Evolutionary conservation across 768 basidiomycete species (phyloP).

Genomic region (Podaxis sp.): DNA sequence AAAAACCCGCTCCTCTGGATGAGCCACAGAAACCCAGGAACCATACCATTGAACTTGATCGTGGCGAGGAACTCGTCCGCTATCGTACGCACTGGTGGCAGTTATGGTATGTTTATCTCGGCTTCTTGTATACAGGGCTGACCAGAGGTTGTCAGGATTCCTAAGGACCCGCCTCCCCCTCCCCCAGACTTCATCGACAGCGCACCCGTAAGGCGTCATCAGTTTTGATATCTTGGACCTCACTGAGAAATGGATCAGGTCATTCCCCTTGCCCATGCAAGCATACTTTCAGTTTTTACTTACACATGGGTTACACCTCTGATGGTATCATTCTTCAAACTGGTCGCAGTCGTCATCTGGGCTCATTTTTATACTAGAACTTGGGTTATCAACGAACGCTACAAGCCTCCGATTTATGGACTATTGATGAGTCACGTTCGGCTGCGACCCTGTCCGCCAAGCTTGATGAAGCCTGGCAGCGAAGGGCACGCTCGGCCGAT

Average conservation of each 20-base stretch:
- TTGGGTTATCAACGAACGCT: constrained; percentile 72
- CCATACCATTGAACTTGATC: constrained; percentile 32
- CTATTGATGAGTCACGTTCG: constrained; percentile 50
- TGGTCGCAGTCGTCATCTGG: not conserved
- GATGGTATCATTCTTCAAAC: constrained; percentile 34
- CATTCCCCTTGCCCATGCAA: constrained; percentile 59
- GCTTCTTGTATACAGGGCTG: not conserved
- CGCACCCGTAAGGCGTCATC: constrained; percentile 36
- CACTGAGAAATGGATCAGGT: constrained; percentile 25
- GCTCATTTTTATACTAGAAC: constrained; percentile 27
- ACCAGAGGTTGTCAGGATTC: constrained; percentile 41
- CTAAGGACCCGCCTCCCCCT: constrained; percentile 55
- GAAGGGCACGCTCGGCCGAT: constrained; percentile 44
- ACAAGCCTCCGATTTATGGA: constrained; percentile 75
- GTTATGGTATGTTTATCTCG: constrained; percentile 40
- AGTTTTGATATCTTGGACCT: not conserved
- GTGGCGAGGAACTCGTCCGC: constrained; percentile 36
- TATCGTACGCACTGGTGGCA: constrained; percentile 53
- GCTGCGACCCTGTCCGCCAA: constrained; percentile 46
- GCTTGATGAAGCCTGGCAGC: constrained; percentile 55
- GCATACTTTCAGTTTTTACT: constrained; percentile 56
- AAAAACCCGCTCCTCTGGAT: not conserved
- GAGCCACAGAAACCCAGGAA: constrained; percentile 2
- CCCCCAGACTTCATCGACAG: constrained; percentile 55
- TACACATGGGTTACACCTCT: constrained; percentile 66